Evolutionary conservation across 768 basidiomycete genomes (phyloP).

Genomic region (Dendrothele bispora): DNA sequence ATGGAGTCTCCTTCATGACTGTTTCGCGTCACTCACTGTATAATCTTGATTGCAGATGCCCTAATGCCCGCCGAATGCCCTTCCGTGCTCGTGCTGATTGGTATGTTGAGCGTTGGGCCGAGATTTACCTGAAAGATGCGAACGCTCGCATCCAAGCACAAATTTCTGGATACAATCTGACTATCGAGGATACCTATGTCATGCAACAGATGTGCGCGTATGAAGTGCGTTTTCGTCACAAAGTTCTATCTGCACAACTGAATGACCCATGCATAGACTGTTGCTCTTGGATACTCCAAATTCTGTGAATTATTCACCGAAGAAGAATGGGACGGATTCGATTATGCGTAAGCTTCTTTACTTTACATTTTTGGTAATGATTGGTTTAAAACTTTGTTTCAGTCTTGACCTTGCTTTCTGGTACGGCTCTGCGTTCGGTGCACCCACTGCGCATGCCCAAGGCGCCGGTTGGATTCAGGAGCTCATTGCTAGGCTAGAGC

Average conservation of each 20-base stretch:
- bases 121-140: conserved; percentile 70
- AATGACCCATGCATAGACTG: conserved; percentile 52
- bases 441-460: conserved; percentile 72
- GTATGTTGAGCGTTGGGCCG: conserved; percentile 67
- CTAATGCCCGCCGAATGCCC: conserved; percentile 48
- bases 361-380: neutral
- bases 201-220: conserved; percentile 87
- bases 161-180: conserved; percentile 61
- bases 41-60: conserved; percentile 42
- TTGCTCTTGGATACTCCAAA: conserved; percentile 86
- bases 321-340: conserved; percentile 92
- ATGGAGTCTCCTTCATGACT: conserved; percentile 1
- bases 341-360: conserved; percentile 63
- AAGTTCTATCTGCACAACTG: neutral
- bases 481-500: conserved; percentile 77
- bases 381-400: neutral
- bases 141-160: conserved; percentile 55
- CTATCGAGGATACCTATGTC: conserved; percentile 67
- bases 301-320: conserved; percentile 91
- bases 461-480: conserved; percentile 85
- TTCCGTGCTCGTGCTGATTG: conserved; percentile 59
- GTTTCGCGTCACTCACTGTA: neutral
- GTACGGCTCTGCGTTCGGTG: conserved; percentile 82
- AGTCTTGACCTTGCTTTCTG: conserved; percentile 72
- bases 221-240: conserved; percentile 48